A percentile compares a stretch with the other conserved stretches of the same genome.
phyloP scores from a whole-genome alignment of 495 filamentous ascomycete species.

The Penicillium herquei region DNA sequence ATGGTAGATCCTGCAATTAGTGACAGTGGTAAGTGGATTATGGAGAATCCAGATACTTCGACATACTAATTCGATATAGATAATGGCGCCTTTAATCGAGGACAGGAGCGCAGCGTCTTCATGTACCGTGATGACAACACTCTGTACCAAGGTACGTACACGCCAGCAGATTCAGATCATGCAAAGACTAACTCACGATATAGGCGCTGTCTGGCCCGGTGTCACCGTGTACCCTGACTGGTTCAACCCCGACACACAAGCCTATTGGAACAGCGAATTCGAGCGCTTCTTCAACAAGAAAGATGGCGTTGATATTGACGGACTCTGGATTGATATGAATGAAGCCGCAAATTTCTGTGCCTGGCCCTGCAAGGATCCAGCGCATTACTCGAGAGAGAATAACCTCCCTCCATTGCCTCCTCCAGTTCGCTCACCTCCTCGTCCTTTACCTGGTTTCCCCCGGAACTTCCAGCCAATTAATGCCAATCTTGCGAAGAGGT shows the following conservation, averaged over 20 bases:
- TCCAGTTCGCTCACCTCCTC: conserved; percentile 56
- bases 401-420: conserved; percentile 66
- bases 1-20: conserved; percentile 86
- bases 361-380: conserved; percentile 70
- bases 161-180: not conserved
- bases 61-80: conserved; percentile 25
- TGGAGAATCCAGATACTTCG: not conserved
- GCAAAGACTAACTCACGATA: conserved; percentile 5
- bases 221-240: conserved; percentile 80
- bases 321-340: conserved; percentile 87
- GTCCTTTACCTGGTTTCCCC: conserved; percentile 69
- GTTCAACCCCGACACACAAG: conserved; percentile 66
- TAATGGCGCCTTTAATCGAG: conserved; percentile 65
- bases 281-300: conserved; percentile 61
- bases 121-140: conserved; percentile 62
- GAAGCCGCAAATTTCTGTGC: conserved; percentile 72
- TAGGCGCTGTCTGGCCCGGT: conserved; percentile 80
- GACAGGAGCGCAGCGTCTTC: conserved; percentile 61
- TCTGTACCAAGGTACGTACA: conserved; percentile 58
- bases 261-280: conserved; percentile 77
- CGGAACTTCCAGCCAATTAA: conserved; percentile 62
- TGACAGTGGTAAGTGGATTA: conserved; percentile 29
- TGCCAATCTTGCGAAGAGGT: conserved; percentile 15
- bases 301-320: conserved; percentile 77
- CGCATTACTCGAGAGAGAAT: conserved; percentile 46